Conservation (phyloP, 352 stramenopile genomes). For the Peronospora farinosa region DNA sequence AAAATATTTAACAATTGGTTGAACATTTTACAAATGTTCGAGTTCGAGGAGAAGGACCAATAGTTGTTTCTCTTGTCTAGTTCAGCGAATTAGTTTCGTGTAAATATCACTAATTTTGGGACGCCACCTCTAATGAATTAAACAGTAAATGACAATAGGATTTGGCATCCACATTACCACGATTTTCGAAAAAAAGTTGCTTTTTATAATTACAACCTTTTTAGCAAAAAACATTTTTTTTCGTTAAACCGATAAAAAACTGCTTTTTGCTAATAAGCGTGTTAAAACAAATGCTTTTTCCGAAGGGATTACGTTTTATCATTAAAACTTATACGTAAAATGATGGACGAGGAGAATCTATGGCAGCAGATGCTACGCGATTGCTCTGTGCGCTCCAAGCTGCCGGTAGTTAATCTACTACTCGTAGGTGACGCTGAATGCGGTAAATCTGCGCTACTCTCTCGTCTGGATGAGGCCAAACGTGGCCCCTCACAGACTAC, state of each 20-base stretch:
- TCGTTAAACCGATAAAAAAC: no score
- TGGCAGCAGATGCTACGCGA: conserved; percentile 84
- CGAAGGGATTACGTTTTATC: background rate
- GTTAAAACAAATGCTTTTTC: no score
- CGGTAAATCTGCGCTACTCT: conserved; percentile 64
- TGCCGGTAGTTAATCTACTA: conserved; percentile 60
- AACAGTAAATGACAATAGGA: background rate
- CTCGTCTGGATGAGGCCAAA: conserved; percentile 47
- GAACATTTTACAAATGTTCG: background rate
- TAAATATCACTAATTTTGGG: background rate
- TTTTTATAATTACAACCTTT: no score
- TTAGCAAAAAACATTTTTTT: no score
- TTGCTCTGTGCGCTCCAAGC: conserved; percentile 67
- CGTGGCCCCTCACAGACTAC: conserved; percentile 4
- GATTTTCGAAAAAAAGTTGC: background rate
- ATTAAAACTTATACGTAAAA: conserved; percentile 2
- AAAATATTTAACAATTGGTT: conserved; percentile 69
- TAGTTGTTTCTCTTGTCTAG: background rate
- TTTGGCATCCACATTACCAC: no score
- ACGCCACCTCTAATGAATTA: background rate
- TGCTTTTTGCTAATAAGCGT: background rate
- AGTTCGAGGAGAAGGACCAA: background rate
- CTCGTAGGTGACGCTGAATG: conserved; percentile 67
- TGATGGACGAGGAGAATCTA: conserved; percentile 34
- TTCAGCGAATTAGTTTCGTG: no score